phyloP scores from a whole-genome alignment of 164 flowering plant species.

The Tetracentron sinense region DNA sequence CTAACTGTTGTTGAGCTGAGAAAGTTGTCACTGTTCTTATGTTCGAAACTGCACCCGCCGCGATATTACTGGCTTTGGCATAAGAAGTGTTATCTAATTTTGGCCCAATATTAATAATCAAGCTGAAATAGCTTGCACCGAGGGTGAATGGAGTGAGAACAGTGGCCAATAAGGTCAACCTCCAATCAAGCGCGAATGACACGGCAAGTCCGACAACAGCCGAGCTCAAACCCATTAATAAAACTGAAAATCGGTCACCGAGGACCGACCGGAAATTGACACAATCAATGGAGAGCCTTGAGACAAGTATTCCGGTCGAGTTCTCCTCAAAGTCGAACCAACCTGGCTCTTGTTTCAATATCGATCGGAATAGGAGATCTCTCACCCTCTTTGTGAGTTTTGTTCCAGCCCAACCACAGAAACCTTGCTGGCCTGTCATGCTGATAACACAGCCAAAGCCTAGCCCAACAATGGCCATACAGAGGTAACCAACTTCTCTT shows the following conservation, averaged over 20 bases:
- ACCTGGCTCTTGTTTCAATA: conserved; percentile 70
- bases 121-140: conserved; percentile 69
- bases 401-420: conserved; percentile 77
- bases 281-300: conserved; percentile 53
- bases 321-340: conserved; percentile 74
- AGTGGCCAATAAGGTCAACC: conserved; percentile 46
- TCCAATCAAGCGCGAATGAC: conserved; percentile 43
- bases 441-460: conserved; percentile 52
- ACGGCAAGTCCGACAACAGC: conserved; percentile 56
- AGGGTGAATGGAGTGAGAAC: conserved; percentile 68
- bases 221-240: conserved; percentile 63
- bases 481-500: conserved; percentile 38
- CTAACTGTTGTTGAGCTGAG: conserved; percentile 53
- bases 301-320: conserved; percentile 56
- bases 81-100: conserved; percentile 53
- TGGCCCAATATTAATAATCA: conserved; percentile 64
- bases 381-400: conserved; percentile 61
- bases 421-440: conserved; percentile 75
- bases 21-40: conserved; percentile 67
- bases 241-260: conserved; percentile 57
- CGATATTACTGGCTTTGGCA: conserved; percentile 67
- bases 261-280: conserved; percentile 57
- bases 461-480: conserved; percentile 50
- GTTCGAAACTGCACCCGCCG: conserved; percentile 66
- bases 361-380: conserved; percentile 46